These are phyloP conservation scores for Xylaria sp. DNA, from an alignment of 2,329 filamentous ascomycete species.

Conservation along the genomic window DNA sequence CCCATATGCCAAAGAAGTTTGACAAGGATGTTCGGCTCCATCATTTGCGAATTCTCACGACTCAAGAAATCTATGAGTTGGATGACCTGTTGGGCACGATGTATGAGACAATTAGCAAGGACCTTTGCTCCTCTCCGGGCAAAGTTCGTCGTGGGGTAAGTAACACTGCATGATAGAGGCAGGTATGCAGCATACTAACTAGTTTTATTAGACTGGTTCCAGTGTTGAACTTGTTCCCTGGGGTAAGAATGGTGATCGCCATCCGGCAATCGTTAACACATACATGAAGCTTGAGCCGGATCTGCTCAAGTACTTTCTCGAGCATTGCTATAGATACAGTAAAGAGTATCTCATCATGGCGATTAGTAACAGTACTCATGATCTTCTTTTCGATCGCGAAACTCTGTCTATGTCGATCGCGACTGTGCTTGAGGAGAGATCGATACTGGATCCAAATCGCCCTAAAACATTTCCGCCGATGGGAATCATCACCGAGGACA, in stretches of 20 bases:
- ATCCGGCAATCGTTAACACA: conserved; percentile 51
- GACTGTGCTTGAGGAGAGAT: conserved; percentile 47
- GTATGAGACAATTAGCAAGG: conserved; percentile 44
- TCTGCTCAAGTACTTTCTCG: conserved; percentile 62
- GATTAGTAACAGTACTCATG: conserved; percentile 55
- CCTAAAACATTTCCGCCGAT: conserved; percentile 38
- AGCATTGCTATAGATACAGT: conserved; percentile 59
- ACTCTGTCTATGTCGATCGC: conserved; percentile 44
- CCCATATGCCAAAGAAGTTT: conserved; percentile 40
- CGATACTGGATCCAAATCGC: conserved; percentile 35
- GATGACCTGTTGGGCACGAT: conserved; percentile 43
- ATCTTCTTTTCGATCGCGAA: conserved; percentile 56
- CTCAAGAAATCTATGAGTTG: conserved; percentile 48
- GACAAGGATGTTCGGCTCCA: conserved; percentile 44
- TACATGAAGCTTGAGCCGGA: conserved; percentile 62
- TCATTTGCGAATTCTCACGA: conserved; percentile 45
- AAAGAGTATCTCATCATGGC: conserved; percentile 58
- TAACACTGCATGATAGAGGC: not conserved
- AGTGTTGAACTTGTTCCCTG: conserved; percentile 45
- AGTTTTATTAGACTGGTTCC: conserved; percentile 29
- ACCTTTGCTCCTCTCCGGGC: conserved; percentile 49
- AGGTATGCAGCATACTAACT: conserved; percentile 30
- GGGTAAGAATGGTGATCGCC: conserved; percentile 46
- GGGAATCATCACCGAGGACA: conserved; percentile 47
- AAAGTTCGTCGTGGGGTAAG: conserved; percentile 42